Conservation (phyloP, 179 eudicot genomes). For the Gypsophila paniculata region DNA sequence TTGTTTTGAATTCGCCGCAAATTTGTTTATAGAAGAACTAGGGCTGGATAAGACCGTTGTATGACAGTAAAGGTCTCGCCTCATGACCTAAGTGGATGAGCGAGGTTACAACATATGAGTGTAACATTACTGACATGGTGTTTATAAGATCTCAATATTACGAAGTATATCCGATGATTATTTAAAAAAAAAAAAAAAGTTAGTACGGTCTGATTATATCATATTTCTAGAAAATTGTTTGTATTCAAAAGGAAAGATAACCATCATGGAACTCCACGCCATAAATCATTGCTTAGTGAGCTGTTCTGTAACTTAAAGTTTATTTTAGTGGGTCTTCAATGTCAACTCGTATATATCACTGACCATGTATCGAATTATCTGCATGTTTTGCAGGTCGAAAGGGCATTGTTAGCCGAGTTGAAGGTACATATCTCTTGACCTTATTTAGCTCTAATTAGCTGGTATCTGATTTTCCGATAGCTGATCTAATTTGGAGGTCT, state of each 20-base stretch:
- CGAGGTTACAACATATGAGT: too few species aligned
- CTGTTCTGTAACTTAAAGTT: not conserved
- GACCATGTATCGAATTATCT: slow-evolving; percentile 6
- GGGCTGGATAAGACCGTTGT: too few species aligned
- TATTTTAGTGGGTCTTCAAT: not conserved
- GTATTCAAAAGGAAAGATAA: not conserved
- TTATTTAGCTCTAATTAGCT: not conserved
- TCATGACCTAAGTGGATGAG: too few species aligned
- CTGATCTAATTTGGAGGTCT: not conserved
- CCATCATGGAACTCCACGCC: not conserved
- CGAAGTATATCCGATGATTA: too few species aligned
- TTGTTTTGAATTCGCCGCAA: too few species aligned
- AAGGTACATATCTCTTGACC: slow-evolving; percentile 35
- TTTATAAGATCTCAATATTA: not conserved
- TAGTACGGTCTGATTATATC: not conserved
- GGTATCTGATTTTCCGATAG: not conserved
- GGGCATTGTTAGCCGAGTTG: slow-evolving; percentile 41
- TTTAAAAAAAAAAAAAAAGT: too few species aligned
- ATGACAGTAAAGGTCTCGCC: too few species aligned
- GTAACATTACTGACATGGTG: not conserved
- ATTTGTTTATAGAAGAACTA: too few species aligned
- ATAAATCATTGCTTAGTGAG: not conserved
- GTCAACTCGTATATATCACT: not conserved
- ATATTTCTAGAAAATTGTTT: too few species aligned
- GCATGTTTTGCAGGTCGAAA: slow-evolving; percentile 37